These are phyloP conservation scores for Populus tomentosa DNA, from an alignment of 441 rosid genomes.

Conservation along the genomic window DNA sequence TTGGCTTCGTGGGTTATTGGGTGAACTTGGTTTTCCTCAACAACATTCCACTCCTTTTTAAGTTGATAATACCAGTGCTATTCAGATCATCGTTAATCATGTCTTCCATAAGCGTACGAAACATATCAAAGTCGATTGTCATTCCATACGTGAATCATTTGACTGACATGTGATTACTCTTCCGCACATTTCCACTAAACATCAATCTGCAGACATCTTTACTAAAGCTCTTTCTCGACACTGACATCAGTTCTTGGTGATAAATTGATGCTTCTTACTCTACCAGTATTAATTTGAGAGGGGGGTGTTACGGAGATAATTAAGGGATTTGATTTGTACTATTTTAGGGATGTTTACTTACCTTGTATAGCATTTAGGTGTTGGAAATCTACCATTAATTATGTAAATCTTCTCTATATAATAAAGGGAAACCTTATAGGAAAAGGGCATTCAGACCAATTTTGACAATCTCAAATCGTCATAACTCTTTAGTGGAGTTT, in stretches of 20 bases:
- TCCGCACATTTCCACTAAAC: background rate
- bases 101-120: background rate
- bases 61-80: background rate
- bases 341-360: too few species aligned
- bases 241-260: accelerated
- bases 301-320: background rate
- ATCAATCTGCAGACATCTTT: background rate
- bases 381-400: too few species aligned
- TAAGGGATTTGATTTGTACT: background rate
- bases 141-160: background rate
- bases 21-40: background rate
- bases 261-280: background rate
- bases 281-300: background rate
- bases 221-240: background rate
- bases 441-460: too few species aligned
- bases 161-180: background rate
- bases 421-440: too few species aligned
- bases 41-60: background rate
- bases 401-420: too few species aligned
- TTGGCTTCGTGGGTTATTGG: background rate
- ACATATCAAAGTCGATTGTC: background rate
- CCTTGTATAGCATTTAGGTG: too few species aligned
- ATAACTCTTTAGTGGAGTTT: too few species aligned
- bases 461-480: too few species aligned
- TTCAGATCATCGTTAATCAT: background rate